Conservation (phyloP, 306 rosid species). For the Fragaria ananassa region DNA sequence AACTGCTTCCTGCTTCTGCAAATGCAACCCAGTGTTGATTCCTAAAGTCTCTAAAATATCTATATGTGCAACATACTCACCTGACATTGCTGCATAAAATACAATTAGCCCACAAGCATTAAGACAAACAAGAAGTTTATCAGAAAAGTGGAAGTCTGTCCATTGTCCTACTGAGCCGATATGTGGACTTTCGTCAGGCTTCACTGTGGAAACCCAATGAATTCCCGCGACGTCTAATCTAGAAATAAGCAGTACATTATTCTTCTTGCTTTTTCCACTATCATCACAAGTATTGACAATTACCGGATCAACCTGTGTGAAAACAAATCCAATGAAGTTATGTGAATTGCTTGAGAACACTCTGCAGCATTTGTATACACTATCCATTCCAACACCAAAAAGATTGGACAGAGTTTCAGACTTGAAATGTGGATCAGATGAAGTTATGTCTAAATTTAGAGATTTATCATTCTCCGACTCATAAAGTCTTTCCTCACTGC, state of each 20-base stretch:
- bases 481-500: constrained; percentile 35
- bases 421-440: constrained; percentile 28
- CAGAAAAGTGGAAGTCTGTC: constrained; percentile 75
- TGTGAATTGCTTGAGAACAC: constrained; percentile 79
- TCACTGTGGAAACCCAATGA: constrained; percentile 70
- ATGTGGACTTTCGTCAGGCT: constrained; percentile 59
- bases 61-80: constrained; percentile 63
- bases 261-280: constrained; percentile 34
- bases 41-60: constrained; percentile 58
- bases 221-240: constrained; percentile 58
- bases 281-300: constrained; percentile 38
- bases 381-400: constrained; percentile 53
- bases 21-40: constrained; percentile 36
- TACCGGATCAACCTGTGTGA: constrained; percentile 38
- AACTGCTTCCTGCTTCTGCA: constrained; percentile 30
- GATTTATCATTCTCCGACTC: constrained; percentile 32
- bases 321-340: constrained; percentile 61
- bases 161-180: constrained; percentile 48
- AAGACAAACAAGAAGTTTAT: constrained; percentile 71
- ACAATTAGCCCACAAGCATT: constrained; percentile 64
- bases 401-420: constrained; percentile 48
- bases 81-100: constrained; percentile 61
- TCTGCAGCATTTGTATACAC: constrained; percentile 58
- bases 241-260: constrained; percentile 66
- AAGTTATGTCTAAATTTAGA: constrained; percentile 29